These are phyloP conservation scores for Ogataea wickerhamii DNA, from an alignment of 805 yeast genomes.

Conservation along the genomic window DNA sequence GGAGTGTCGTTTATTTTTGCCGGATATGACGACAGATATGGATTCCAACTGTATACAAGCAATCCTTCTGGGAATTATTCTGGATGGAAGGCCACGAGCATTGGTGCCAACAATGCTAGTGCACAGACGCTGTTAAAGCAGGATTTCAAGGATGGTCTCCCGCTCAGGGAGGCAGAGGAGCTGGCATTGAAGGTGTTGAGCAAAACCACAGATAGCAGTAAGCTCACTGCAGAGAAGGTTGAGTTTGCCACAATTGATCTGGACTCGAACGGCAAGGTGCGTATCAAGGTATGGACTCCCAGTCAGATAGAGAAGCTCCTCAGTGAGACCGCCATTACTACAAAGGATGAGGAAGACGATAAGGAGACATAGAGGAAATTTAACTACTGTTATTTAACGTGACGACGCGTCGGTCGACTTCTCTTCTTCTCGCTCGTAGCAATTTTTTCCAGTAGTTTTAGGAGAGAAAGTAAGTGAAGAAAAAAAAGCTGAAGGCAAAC, in stretches of 20 bases:
- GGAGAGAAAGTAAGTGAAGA: no score
- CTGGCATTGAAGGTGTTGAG: constrained; percentile 88
- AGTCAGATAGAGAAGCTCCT: constrained; percentile 71
- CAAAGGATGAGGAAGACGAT: constrained; percentile 45
- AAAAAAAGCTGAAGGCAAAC: no score
- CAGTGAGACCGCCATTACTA: constrained; percentile 64
- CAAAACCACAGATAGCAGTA: constrained; percentile 89
- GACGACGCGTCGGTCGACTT: no score
- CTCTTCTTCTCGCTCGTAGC: no score
- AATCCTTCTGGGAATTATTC: constrained; percentile 97
- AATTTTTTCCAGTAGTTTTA: no score
- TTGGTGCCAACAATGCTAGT: constrained; percentile 94
- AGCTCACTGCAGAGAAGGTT: constrained; percentile 82
- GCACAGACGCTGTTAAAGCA: constrained; percentile 95
- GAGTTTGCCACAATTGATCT: constrained; percentile 82
- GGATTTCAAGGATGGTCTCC: constrained; percentile 83
- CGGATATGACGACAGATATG: constrained; percentile 86
- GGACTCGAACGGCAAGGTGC: constrained; percentile 46
- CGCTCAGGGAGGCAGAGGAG: constrained; percentile 72
- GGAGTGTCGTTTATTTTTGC: constrained; percentile 97
- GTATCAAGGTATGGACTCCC: constrained; percentile 77
- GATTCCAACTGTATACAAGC: constrained; percentile 89
- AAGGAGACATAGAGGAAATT: constrained; percentile 5
- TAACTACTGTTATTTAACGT: no score
- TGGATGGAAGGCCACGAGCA: constrained; percentile 97